A percentile compares a stretch with the other conserved stretches of the same genome.
phyloP scores from a whole-genome alignment of 2,329 filamentous ascomycete species.

The Laburnicola sp. region DNA sequence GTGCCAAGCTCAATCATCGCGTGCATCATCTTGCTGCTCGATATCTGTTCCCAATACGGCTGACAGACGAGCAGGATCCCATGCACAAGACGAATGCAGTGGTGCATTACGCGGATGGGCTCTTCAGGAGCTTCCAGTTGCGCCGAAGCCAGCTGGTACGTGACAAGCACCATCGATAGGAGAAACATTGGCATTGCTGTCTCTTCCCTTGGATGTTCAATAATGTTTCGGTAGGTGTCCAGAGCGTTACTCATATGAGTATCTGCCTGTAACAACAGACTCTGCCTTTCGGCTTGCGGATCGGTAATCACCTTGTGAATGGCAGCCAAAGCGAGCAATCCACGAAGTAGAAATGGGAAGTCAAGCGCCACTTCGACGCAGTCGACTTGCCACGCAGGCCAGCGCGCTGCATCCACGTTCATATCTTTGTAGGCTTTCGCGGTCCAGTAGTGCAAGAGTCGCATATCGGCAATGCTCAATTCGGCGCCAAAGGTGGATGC shows the following conservation, averaged over 20 bases:
- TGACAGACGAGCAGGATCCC: constrained; percentile 32
- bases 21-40: constrained; percentile 21
- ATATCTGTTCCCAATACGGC: constrained; percentile 27
- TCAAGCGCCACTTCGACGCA: constrained; percentile 31
- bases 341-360: constrained; percentile 35
- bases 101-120: constrained; percentile 31
- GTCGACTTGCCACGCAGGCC: constrained; percentile 22
- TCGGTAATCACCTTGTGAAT: constrained; percentile 30
- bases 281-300: constrained; percentile 23
- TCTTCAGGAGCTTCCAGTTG: constrained; percentile 32
- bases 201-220: constrained; percentile 25
- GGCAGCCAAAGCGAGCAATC: constrained; percentile 35
- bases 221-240: constrained; percentile 25
- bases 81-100: constrained; percentile 34
- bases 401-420: constrained; percentile 18
- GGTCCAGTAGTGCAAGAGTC: constrained; percentile 36
- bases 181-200: constrained; percentile 35
- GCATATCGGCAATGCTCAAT: constrained; percentile 33
- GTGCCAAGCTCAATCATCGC: constrained; percentile 21
- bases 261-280: constrained; percentile 32
- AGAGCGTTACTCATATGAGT: constrained; percentile 33
- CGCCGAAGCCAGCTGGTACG: constrained; percentile 36
- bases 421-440: constrained; percentile 25
- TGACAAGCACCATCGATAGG: constrained; percentile 31
- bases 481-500: constrained; percentile 14